Conservation (phyloP, 176 grass and related monocot species). For the Themeda triandra region DNA sequence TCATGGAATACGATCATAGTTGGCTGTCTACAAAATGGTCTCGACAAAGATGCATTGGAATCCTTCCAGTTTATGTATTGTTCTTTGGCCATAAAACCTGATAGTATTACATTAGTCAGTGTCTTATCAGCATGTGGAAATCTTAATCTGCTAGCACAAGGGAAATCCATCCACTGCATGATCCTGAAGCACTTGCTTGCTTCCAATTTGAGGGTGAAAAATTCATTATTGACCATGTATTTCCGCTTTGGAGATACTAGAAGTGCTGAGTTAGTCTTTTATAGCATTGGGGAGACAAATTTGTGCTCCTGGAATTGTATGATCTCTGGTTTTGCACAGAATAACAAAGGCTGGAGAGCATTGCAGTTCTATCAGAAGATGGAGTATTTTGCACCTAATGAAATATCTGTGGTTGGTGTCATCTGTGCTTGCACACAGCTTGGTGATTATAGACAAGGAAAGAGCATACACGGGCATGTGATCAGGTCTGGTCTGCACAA, state of each 20-base stretch:
- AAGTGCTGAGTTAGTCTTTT: constrained; percentile 57
- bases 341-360: constrained; percentile 52
- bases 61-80: constrained; percentile 63
- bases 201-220: constrained; percentile 57
- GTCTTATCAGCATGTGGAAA: constrained; percentile 64
- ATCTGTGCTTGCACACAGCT: constrained; percentile 71
- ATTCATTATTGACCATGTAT: constrained; percentile 75
- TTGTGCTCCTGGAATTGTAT: constrained; percentile 87
- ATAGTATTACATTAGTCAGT: constrained; percentile 62
- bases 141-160: constrained; percentile 43
- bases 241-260: constrained; percentile 57
- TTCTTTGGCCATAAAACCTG: constrained; percentile 42
- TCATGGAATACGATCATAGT: constrained; percentile 88
- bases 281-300: constrained; percentile 47
- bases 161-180: constrained; percentile 58
- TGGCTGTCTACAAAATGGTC: constrained; percentile 60
- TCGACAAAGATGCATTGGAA: constrained; percentile 52
- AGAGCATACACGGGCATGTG: constrained; percentile 62
- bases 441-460: constrained; percentile 52
- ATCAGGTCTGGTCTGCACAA: constrained; percentile 51
- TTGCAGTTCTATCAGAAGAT: constrained; percentile 63
- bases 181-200: constrained; percentile 46
- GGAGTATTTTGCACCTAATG: constrained; percentile 45
- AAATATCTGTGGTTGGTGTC: constrained; percentile 57
- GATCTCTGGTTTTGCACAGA: constrained; percentile 69